Conservation (phyloP, 192 early-diverging fungal species). For the Coemansia sp. region DNA sequence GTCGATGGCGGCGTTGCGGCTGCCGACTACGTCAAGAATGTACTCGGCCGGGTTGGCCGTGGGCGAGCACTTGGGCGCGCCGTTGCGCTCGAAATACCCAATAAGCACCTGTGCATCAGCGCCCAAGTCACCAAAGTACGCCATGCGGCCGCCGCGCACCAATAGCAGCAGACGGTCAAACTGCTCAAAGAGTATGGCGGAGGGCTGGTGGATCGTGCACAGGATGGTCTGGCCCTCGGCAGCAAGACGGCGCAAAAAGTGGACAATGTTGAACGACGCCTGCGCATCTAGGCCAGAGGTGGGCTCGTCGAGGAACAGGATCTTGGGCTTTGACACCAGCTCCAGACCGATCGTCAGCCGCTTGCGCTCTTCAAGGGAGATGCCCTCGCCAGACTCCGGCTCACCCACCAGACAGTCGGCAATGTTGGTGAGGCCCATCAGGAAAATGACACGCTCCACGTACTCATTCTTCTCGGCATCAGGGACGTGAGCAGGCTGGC, state of each 20-base stretch:
- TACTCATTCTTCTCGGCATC: conserved; percentile 66
- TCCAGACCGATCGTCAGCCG: conserved; percentile 84
- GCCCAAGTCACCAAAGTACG: conserved; percentile 82
- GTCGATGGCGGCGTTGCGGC: conserved; percentile 49
- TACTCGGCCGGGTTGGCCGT: conserved; percentile 83
- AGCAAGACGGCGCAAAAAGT: conserved; percentile 68
- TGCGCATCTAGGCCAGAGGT: conserved; percentile 83
- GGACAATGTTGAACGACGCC: conserved; percentile 70
- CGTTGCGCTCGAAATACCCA: conserved; percentile 71
- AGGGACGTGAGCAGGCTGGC: conserved; percentile 64
- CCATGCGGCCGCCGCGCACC: conserved; percentile 74
- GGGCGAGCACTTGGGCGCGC: conserved; percentile 63
- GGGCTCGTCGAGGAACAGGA: conserved; percentile 89
- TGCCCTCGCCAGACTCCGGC: conserved; percentile 68
- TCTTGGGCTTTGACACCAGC: conserved; percentile 73
- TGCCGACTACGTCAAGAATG: conserved; percentile 78
- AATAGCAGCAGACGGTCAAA: conserved; percentile 83
- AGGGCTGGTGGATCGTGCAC: conserved; percentile 88
- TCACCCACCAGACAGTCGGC: conserved; percentile 74
- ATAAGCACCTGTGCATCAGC: conserved; percentile 61
- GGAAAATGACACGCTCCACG: conserved; percentile 71
- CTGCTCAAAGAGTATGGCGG: conserved; percentile 74
- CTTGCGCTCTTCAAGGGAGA: conserved; percentile 86
- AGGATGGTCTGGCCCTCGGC: conserved; percentile 67
- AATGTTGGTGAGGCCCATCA: conserved; percentile 74